Percentiles rank a stretch among this genome's conserved stretches.
These are phyloP conservation scores for Lumnitzera littorea DNA, from an alignment of 345 rosid genomes.

Conservation along the genomic window DNA sequence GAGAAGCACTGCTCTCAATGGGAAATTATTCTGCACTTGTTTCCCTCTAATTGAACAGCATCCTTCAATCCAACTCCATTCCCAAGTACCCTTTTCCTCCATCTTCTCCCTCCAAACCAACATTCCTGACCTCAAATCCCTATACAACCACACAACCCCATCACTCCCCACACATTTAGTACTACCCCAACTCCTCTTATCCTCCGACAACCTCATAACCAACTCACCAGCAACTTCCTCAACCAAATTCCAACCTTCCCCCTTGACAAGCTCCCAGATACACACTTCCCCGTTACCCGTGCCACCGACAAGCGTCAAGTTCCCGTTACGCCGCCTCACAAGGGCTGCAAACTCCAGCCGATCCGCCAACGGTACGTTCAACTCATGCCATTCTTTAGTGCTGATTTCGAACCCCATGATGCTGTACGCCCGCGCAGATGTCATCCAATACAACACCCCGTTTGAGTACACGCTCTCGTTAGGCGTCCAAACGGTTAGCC, in stretches of 20 bases:
- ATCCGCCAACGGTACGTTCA: slow-evolving; percentile 38
- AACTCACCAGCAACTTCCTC: slow-evolving; percentile 30
- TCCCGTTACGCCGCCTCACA: slow-evolving; percentile 15
- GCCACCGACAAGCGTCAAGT: slow-evolving; percentile 33
- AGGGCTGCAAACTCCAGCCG: slow-evolving; percentile 38
- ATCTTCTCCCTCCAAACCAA: slow-evolving; percentile 31
- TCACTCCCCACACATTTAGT: slow-evolving; percentile 36
- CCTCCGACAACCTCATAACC: slow-evolving; percentile 24
- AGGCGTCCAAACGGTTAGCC: slow-evolving; percentile 54
- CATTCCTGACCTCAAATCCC: slow-evolving; percentile 47
- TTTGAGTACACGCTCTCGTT: slow-evolving; percentile 34
- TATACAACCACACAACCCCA: slow-evolving; percentile 33
- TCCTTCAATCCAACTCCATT: slow-evolving; percentile 50
- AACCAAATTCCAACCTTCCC: slow-evolving; percentile 20
- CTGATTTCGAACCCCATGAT: slow-evolving; percentile 33
- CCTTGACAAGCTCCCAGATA: slow-evolving; percentile 33
- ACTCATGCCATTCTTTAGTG: slow-evolving; percentile 35
- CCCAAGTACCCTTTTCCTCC: slow-evolving; percentile 26
- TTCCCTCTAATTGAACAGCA: slow-evolving; percentile 20
- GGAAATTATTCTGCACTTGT: slow-evolving; percentile 19
- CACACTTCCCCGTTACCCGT: slow-evolving; percentile 12
- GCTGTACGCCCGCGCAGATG: slow-evolving; percentile 47
- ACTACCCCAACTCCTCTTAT: slow-evolving; percentile 28
- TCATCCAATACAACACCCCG: slow-evolving; percentile 48
- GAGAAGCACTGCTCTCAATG: slow-evolving; percentile 33